These are phyloP conservation scores for Houttuynia cordata DNA, from an alignment of 164 flowering plant species.

Conservation along the genomic window DNA sequence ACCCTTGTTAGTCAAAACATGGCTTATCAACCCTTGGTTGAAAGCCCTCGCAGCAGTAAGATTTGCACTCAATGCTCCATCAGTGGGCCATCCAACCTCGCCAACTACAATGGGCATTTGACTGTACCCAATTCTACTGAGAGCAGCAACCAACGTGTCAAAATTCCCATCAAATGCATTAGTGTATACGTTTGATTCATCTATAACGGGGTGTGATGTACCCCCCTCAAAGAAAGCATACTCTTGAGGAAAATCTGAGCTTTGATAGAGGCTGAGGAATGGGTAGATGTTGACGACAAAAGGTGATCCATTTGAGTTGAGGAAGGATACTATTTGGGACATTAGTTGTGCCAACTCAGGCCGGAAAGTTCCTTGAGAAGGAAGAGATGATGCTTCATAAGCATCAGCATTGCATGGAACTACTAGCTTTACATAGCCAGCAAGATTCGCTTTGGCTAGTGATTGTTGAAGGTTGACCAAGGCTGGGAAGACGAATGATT, in stretches of 20 bases:
- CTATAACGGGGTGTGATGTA: conserved; percentile 56
- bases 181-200: conserved; percentile 60
- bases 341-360: conserved; percentile 66
- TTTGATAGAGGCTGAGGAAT: conserved; percentile 71
- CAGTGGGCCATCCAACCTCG: conserved; percentile 95
- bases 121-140: conserved; percentile 56
- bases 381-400: conserved; percentile 60
- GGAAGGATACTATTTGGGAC: conserved; percentile 68
- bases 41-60: conserved; percentile 69
- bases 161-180: conserved; percentile 87
- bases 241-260: conserved; percentile 80
- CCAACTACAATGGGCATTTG: conserved; percentile 80
- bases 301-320: conserved; percentile 78
- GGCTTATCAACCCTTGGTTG: conserved; percentile 72
- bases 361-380: conserved; percentile 85
- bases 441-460: conserved; percentile 63
- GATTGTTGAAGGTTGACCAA: conserved; percentile 75
- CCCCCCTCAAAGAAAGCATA: conserved; percentile 92
- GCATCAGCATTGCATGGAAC: conserved; percentile 98
- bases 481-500: conserved; percentile 66
- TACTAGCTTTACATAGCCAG: conserved; percentile 51
- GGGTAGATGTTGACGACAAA: conserved; percentile 93
- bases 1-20: conserved; percentile 54
- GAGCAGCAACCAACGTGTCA: conserved; percentile 85
- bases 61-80: conserved; percentile 72